phyloP scores from a whole-genome alignment of 2,329 filamentous ascomycete genomes.

The Penicillium sclerotiorum region DNA sequence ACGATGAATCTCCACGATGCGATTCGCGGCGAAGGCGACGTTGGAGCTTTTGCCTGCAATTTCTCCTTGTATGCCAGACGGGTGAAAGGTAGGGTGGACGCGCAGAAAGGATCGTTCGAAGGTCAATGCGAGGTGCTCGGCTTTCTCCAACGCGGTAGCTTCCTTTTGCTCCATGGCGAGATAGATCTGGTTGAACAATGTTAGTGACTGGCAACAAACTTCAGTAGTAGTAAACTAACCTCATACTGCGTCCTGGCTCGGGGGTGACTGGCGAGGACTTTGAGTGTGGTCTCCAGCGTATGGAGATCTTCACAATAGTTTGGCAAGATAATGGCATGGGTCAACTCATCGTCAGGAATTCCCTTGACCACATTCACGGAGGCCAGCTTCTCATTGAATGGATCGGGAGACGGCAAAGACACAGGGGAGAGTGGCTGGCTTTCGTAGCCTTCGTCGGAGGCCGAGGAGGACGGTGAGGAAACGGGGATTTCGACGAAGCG shows the following conservation, averaged over 20 bases:
- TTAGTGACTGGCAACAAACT: not conserved
- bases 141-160: slow-evolving; percentile 62
- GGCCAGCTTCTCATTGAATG: slow-evolving; percentile 34
- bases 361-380: slow-evolving; percentile 57
- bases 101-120: slow-evolving; percentile 67
- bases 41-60: slow-evolving; percentile 76
- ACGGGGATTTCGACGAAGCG: slow-evolving; percentile 6
- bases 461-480: not conserved
- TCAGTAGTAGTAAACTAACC: slow-evolving; percentile 53
- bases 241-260: slow-evolving; percentile 67
- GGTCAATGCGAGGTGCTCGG: slow-evolving; percentile 61
- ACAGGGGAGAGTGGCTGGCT: slow-evolving; percentile 16
- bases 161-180: slow-evolving; percentile 75
- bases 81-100: slow-evolving; percentile 70
- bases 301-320: slow-evolving; percentile 75
- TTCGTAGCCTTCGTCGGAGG: slow-evolving; percentile 2
- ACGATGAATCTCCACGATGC: slow-evolving; percentile 28
- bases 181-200: slow-evolving; percentile 58
- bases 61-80: slow-evolving; percentile 66
- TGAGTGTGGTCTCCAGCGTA: slow-evolving; percentile 68
- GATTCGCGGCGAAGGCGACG: slow-evolving; percentile 65
- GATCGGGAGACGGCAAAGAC: slow-evolving; percentile 5
- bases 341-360: slow-evolving; percentile 51
- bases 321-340: slow-evolving; percentile 70
- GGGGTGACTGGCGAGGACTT: slow-evolving; percentile 68